These are phyloP conservation scores for Naganishia albida DNA, from an alignment of 1,284 basidiomycete genomes.

Conservation along the genomic window DNA sequence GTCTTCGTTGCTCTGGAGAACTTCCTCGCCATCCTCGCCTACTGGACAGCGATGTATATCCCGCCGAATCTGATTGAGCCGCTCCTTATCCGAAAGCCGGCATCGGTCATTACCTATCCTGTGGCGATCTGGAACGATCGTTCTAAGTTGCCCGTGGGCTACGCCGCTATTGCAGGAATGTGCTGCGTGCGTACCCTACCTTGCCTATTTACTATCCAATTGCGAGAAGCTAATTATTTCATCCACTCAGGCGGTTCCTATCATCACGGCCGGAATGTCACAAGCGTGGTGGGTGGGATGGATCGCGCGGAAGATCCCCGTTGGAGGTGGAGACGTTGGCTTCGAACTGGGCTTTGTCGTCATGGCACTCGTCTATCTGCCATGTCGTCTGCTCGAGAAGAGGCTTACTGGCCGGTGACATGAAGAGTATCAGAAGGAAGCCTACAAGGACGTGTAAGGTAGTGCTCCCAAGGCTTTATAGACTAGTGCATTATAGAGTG, in stretches of 20 bases:
- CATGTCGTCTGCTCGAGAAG: slow-evolving; percentile 47
- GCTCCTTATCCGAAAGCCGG: slow-evolving; percentile 49
- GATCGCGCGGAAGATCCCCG: slow-evolving; percentile 48
- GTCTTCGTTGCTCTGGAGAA: slow-evolving; percentile 48
- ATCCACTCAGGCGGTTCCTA: slow-evolving; percentile 44
- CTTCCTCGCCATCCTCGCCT: slow-evolving; percentile 52
- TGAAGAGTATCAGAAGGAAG: neutral
- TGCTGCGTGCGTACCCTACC: slow-evolving; percentile 40
- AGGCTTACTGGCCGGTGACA: slow-evolving; percentile 45
- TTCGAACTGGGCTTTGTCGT: slow-evolving; percentile 44
- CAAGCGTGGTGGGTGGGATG: slow-evolving; percentile 54
- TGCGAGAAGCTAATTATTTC: neutral
- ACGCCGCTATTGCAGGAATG: slow-evolving; percentile 43
- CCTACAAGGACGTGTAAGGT: neutral
- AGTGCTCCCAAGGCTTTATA: neutral
- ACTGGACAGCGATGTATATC: slow-evolving; percentile 53
- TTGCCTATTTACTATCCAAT: neutral
- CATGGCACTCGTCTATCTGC: slow-evolving; percentile 42
- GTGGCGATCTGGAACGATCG: slow-evolving; percentile 47
- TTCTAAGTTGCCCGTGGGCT: slow-evolving; percentile 48
- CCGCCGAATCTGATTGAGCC: slow-evolving; percentile 50
- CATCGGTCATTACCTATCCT: slow-evolving; percentile 43
- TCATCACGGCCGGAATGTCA: slow-evolving; percentile 49
- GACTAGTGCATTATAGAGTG: neutral
- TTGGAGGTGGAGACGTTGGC: slow-evolving; percentile 47